These are phyloP conservation scores for Penicillium vulpinum DNA, from an alignment of 2,329 filamentous ascomycete species.

Conservation along the genomic window DNA sequence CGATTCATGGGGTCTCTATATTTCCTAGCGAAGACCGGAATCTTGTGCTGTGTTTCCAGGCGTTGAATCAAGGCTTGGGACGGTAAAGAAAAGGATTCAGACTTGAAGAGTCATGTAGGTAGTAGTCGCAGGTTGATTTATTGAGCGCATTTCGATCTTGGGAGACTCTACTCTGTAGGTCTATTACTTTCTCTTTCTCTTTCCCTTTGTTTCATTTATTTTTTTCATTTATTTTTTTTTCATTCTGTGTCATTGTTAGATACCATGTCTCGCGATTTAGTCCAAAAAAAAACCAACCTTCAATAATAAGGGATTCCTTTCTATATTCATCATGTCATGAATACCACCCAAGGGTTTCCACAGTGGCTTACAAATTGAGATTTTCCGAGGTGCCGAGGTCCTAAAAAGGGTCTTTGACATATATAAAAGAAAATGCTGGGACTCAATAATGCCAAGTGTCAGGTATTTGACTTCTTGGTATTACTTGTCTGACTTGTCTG, in stretches of 20 bases:
- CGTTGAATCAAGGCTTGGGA: not conserved
- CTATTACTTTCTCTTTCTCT: not conserved
- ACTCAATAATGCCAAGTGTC: too few relatives aligned
- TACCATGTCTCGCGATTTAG: not conserved
- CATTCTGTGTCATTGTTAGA: not conserved
- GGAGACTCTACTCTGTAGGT: not conserved
- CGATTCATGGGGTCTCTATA: slow-evolving; percentile 21
- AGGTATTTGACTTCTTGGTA: too few relatives aligned
- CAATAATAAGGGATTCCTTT: too few relatives aligned
- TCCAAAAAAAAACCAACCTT: not conserved
- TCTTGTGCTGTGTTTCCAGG: slow-evolving; percentile 16
- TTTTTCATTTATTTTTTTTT: too few relatives aligned
- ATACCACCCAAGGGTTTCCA: too few relatives aligned
- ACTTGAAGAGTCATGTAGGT: not conserved
- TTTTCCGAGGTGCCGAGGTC: too few relatives aligned
- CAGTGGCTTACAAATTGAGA: too few relatives aligned
- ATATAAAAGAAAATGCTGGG: too few relatives aligned
- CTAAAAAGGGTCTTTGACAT: too few relatives aligned
- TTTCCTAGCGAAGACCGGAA: slow-evolving; percentile 16
- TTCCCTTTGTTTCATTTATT: too few relatives aligned
- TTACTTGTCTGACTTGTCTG: too few relatives aligned
- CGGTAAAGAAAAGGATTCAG: not conserved
- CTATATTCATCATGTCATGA: too few relatives aligned
- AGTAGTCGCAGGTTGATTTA: not conserved
- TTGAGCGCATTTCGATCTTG: not conserved